Base-by-base conservation (phyloP, 2,329 filamentous ascomycete species). In the Aspergillus puulaauensis region DNA sequence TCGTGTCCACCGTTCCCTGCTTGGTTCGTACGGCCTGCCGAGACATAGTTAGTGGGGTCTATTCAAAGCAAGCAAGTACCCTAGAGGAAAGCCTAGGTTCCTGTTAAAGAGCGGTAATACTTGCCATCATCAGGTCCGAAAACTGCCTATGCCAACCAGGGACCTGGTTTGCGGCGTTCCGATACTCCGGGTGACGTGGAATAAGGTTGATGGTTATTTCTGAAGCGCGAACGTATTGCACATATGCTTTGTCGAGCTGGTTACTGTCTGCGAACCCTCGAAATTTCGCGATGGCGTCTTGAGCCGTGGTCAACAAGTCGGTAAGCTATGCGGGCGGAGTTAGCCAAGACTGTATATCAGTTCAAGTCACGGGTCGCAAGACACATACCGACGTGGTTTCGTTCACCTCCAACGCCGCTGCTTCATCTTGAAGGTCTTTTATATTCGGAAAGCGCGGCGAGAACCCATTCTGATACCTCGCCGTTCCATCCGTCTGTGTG, bases 191-290 rank as follows among this genome's bases (percentile, higher is more conserved):
- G 71, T 96, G 91, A 37, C 81, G 82, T 2, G 90, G 90, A 24
- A 98, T 87, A 43, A 87, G 79, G 56, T 93, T 87, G 51, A 92
- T 82, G 14, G 90, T 84, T 55, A 97, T 89, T 57, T 92, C 87
- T 59, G 84, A 92, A 11, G 93, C 90, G 61, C 88, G 85, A 57
- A 98, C 83, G 69, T 93, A 98, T 60, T 96, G 90, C 63, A 89
- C 85, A 55, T 96, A 88, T 3, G 93, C 93, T 39, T 86, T 74
- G 69, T 95, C 91, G 4, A 87, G 85, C 37, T 75, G 65, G 27
- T 72, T 66, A 24, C 67, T 63, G 40, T 75, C 69, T 24, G 68
- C 61, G 54, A 73, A 66, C 19, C 56, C 52, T 53, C 66, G 72
- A 15, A 73, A 70, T 61, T 67, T 67, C 24, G 70, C 64, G 40